A percentile compares a stretch with the other conserved stretches of the same genome.
phyloP scores from a whole-genome alignment of 1,139 yeast species.

The Taphrina confusa region DNA sequence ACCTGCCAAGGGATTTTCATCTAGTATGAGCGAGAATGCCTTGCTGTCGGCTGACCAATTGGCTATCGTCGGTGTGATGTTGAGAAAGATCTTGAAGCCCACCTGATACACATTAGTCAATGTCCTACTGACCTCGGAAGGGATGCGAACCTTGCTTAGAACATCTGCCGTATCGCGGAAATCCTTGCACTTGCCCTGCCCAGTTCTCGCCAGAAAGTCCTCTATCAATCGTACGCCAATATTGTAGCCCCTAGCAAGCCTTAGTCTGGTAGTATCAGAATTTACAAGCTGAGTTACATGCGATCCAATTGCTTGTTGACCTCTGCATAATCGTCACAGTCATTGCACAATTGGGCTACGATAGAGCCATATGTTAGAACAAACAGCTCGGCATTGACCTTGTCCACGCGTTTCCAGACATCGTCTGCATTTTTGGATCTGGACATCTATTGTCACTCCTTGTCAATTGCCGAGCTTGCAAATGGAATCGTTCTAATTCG shows the following conservation, averaged over 20 bases:
- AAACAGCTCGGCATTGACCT: conserved; percentile 90
- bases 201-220: conserved; percentile 86
- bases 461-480: neutral
- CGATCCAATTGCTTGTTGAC: conserved; percentile 82
- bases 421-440: conserved; percentile 65
- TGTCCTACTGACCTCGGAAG: neutral
- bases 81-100: conserved; percentile 86
- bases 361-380: conserved; percentile 92
- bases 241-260: conserved; percentile 63
- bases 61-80: conserved; percentile 72
- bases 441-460: too few species aligned
- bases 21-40: conserved; percentile 68
- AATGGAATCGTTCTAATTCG: too few species aligned
- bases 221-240: conserved; percentile 90
- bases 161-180: conserved; percentile 88
- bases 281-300: conserved; percentile 52
- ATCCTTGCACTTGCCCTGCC: conserved; percentile 73
- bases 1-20: conserved; percentile 79
- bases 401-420: conserved; percentile 88
- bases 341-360: conserved; percentile 89
- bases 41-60: conserved; percentile 79
- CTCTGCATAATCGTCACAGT: conserved; percentile 70
- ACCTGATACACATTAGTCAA: conserved; percentile 46
- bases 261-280: neutral
- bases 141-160: conserved; percentile 56